phyloP scores from a whole-genome alignment of 2,329 filamentous ascomycete species.

The Paecilomyces fulvus region DNA sequence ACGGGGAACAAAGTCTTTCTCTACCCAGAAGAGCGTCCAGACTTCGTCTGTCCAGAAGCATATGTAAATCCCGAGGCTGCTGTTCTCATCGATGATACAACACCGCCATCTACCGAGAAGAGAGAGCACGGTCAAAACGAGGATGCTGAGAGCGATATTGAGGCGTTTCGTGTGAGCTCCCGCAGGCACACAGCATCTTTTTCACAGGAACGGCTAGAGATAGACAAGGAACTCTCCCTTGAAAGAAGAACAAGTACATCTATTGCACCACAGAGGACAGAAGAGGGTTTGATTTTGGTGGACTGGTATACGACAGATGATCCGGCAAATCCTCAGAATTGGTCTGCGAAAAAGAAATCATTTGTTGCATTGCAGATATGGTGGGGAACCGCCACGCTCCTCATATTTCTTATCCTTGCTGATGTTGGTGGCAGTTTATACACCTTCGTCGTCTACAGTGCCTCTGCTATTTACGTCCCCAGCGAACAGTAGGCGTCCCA shows the following conservation, averaged over 20 bases:
- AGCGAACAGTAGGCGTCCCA: slow-evolving; percentile 4
- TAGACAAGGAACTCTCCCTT: slow-evolving; percentile 18
- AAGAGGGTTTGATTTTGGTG: slow-evolving; percentile 27
- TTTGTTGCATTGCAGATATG: slow-evolving; percentile 15
- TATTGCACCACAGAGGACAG: slow-evolving; percentile 23
- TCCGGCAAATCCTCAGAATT: slow-evolving; percentile 19
- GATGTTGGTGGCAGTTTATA: slow-evolving; percentile 48
- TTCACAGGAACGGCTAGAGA: slow-evolving; percentile 20
- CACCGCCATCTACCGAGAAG: neutral
- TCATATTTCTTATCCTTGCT: slow-evolving; percentile 31
- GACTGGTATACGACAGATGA: slow-evolving; percentile 25
- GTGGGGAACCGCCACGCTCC: slow-evolving; percentile 4
- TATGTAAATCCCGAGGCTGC: slow-evolving; percentile 3
- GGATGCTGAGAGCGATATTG: neutral
- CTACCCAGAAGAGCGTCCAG: slow-evolving; percentile 37
- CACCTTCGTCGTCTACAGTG: slow-evolving; percentile 19
- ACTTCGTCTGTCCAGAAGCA: slow-evolving; percentile 19
- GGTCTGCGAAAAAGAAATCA: slow-evolving; percentile 12
- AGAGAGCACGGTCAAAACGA: neutral
- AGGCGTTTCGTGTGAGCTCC: neutral
- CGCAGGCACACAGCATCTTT: slow-evolving; percentile 11
- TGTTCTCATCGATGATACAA: neutral
- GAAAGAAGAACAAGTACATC: slow-evolving; percentile 19
- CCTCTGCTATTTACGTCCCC: slow-evolving; percentile 13
- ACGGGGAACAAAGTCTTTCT: slow-evolving; percentile 35